phyloP scores from a whole-genome alignment of 73 alveolate genomes.

The Stentor roeselii region DNA sequence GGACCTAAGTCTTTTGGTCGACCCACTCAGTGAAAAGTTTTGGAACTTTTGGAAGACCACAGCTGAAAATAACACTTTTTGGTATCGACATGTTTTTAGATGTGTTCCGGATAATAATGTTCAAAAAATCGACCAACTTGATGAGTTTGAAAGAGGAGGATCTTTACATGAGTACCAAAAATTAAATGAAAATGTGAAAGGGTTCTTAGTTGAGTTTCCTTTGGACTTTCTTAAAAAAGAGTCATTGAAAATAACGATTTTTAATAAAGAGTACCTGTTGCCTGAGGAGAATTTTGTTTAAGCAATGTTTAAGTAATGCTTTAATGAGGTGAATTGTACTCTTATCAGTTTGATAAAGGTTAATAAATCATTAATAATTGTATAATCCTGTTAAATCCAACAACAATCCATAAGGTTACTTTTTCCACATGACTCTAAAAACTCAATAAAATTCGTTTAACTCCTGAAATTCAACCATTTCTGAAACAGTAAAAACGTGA shows the following conservation, averaged over 20 bases:
- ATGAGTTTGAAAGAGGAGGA: conserved; percentile 38
- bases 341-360: too few species aligned
- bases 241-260: conserved; percentile 36
- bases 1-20: conserved; percentile 47
- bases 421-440: too few species aligned
- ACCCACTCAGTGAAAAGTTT: conserved; percentile 65
- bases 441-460: too few species aligned
- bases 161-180: conserved; percentile 34
- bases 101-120: conserved; percentile 85
- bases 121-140: conserved; percentile 36
- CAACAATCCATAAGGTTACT: too few species aligned
- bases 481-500: too few species aligned
- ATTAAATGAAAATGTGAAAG: conserved; percentile 31
- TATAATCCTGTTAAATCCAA: too few species aligned
- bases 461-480: too few species aligned
- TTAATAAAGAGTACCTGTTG: conserved; percentile 9
- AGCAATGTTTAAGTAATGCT: too few species aligned
- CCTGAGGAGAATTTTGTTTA: conserved; percentile 31
- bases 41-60: conserved; percentile 46
- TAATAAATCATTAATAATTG: too few species aligned
- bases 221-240: conserved; percentile 53
- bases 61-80: conserved; percentile 63
- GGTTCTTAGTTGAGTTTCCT: conserved; percentile 48
- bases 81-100: conserved; percentile 71
- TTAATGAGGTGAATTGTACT: too few species aligned